Evolutionary conservation across 768 basidiomycete species (phyloP).

Genomic region (Boletus patriciae): DNA sequence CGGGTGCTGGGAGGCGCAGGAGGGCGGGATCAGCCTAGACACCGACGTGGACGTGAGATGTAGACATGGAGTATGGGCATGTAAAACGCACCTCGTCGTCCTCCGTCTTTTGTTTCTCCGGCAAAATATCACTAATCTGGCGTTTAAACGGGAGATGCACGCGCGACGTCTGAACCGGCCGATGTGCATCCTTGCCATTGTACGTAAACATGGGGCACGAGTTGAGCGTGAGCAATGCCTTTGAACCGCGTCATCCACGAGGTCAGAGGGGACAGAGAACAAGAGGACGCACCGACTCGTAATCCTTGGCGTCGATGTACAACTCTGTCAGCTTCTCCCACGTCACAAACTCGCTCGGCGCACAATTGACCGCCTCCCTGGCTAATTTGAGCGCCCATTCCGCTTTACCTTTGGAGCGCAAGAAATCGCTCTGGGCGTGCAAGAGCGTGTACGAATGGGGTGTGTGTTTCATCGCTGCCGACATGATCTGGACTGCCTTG

Average conservation of each 20-base stretch:
- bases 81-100: slow-evolving; percentile 71
- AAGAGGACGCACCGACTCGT: slow-evolving; percentile 53
- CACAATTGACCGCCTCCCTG: slow-evolving; percentile 94
- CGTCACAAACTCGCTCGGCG: slow-evolving; percentile 97
- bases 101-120: slow-evolving; percentile 76
- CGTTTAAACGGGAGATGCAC: slow-evolving; percentile 86
- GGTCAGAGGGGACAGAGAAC: neutral
- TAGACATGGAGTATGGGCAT: too few relatives aligned
- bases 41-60: too few relatives aligned
- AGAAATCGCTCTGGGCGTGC: slow-evolving; percentile 92
- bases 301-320: slow-evolving; percentile 88
- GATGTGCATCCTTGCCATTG: slow-evolving; percentile 92
- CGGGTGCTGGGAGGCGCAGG: slow-evolving; percentile 91
- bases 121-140: slow-evolving; percentile 86
- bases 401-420: slow-evolving; percentile 77
- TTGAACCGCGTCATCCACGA: neutral
- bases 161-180: slow-evolving; percentile 73
- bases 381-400: slow-evolving; percentile 94
- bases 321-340: slow-evolving; percentile 98
- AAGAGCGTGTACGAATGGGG: slow-evolving; percentile 93
- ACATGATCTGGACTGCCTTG: slow-evolving; percentile 94
- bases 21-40: slow-evolving; percentile 88
- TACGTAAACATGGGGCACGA: slow-evolving; percentile 99
- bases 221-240: slow-evolving; percentile 88
- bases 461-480: slow-evolving; percentile 75